These are phyloP conservation scores for Tagetes patula DNA, from an alignment of 129 eudicot species.

Conservation along the genomic window DNA sequence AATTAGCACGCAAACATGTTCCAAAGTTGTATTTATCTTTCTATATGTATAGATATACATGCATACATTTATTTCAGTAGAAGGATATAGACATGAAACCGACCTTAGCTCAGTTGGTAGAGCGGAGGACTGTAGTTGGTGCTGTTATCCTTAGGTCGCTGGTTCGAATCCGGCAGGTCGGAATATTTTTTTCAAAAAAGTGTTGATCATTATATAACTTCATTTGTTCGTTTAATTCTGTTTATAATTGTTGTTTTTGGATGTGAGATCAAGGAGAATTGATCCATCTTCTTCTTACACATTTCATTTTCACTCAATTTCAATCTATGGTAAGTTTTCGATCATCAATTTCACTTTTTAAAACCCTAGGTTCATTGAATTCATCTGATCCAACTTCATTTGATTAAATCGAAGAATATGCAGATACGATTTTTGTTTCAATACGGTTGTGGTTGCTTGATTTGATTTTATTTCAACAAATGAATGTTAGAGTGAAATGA, in stretches of 20 bases:
- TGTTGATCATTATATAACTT: not conserved
- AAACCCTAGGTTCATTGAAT: not conserved
- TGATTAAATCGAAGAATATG: not conserved
- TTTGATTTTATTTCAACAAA: not conserved
- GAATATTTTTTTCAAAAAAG: not conserved
- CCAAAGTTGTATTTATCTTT: no score
- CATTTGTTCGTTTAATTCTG: not conserved
- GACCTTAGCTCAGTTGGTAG: slow-evolving; percentile 94
- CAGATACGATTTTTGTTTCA: not conserved
- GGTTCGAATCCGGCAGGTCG: slow-evolving; percentile 75
- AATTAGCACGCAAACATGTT: no score
- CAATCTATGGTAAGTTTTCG: not conserved
- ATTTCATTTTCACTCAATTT: not conserved
- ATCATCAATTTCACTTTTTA: not conserved
- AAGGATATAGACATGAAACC: slow-evolving; percentile 9
- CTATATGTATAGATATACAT: no score
- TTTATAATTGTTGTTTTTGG: not conserved
- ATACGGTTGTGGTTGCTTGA: not conserved
- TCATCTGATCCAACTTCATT: not conserved
- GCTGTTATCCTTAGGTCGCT: slow-evolving; percentile 56
- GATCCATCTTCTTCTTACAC: not conserved
- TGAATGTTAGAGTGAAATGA: not conserved
- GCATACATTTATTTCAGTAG: no score
- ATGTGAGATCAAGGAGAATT: not conserved
- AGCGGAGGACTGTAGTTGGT: slow-evolving; percentile 83